Evolutionary conservation across 768 basidiomycete species (phyloP).

Genomic region (Cystofilobasidium capitatum): DNA sequence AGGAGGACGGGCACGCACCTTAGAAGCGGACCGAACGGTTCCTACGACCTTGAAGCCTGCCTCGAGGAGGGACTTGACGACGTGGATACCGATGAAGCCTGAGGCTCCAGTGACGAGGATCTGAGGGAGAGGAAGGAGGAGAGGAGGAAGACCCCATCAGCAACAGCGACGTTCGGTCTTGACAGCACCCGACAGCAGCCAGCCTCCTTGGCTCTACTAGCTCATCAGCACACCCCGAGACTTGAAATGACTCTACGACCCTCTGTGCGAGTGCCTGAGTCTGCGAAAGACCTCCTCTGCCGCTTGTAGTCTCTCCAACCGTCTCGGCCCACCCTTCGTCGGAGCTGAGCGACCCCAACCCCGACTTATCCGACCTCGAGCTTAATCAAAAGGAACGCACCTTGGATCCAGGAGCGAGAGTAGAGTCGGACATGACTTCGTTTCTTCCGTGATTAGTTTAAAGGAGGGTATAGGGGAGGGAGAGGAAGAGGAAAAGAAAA

Average conservation of each 20-base stretch:
- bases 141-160: too few species aligned
- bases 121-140: not conserved
- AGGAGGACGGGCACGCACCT: constrained; percentile 34
- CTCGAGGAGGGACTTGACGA: constrained; percentile 51
- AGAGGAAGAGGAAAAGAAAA: not conserved
- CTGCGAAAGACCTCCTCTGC: too few species aligned
- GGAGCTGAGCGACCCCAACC: not conserved
- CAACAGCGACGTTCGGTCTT: too few species aligned
- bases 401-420: not conserved
- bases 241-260: too few species aligned
- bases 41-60: constrained; percentile 56
- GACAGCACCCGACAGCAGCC: too few species aligned
- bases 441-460: too few species aligned
- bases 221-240: too few species aligned
- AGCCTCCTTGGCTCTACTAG: too few species aligned
- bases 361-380: too few species aligned
- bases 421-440: not conserved
- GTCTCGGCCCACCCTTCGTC: not conserved
- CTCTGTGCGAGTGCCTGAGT: too few species aligned
- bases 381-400: not conserved
- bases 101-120: constrained; percentile 31
- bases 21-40: constrained; percentile 55
- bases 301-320: too few species aligned
- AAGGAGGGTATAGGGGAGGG: not conserved
- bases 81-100: constrained; percentile 53